These are phyloP conservation scores for Coffea canephora DNA, from an alignment of 257 asterid genomes.

Conservation along the genomic window DNA sequence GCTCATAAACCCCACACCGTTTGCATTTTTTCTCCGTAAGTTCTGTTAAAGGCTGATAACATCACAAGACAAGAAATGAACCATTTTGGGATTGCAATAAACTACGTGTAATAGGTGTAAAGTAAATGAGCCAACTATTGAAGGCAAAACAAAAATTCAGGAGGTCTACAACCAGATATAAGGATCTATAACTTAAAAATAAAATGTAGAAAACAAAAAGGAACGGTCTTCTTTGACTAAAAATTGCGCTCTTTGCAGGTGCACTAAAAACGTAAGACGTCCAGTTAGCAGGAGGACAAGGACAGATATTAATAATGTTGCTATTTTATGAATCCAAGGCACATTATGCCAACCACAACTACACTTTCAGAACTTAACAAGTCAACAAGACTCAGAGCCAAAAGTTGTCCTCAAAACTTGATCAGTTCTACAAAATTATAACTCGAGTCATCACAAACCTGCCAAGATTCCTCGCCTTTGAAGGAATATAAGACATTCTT, in stretches of 20 bases:
- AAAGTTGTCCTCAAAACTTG: neutral
- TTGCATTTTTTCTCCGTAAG: slow-evolving; percentile 60
- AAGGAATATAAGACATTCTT: slow-evolving; percentile 51
- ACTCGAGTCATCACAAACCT: slow-evolving; percentile 39
- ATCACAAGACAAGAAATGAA: slow-evolving; percentile 23
- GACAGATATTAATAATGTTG: neutral
- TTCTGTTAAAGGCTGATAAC: slow-evolving; percentile 67
- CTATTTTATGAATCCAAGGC: neutral
- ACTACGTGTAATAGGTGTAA: neutral
- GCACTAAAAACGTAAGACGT: neutral
- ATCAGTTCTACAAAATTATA: neutral
- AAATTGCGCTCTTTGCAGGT: neutral
- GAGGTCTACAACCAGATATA: neutral
- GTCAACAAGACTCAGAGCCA: neutral
- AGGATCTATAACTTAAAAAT: neutral
- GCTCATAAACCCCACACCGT: slow-evolving; percentile 80
- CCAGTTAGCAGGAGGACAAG: too few species aligned
- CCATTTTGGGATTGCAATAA: neutral
- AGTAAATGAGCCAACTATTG: neutral
- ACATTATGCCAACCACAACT: neutral
- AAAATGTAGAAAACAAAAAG: neutral
- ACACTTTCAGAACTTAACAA: neutral
- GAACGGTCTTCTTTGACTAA: neutral
- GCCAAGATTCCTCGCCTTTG: slow-evolving; percentile 92
- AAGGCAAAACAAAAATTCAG: neutral